Percentiles rank a stretch among this genome's conserved stretches.
Evolutionary conservation across 306 rosid species (phyloP).

Genomic region (Medicago lupulina): DNA sequence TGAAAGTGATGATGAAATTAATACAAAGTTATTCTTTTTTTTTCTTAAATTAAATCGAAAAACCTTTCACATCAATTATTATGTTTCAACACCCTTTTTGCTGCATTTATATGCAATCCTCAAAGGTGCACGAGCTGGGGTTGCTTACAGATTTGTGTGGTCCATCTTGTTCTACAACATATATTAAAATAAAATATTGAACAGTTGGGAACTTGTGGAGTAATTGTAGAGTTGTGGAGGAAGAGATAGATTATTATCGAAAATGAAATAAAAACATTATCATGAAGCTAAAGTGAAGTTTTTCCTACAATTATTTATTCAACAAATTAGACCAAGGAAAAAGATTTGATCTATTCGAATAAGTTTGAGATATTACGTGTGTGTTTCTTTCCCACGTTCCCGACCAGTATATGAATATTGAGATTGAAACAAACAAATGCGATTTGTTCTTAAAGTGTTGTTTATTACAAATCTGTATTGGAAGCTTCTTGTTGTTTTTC

Average conservation of each 20-base stretch:
- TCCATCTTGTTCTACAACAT: slow-evolving; percentile 17
- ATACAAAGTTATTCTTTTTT: not conserved
- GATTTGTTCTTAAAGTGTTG: slow-evolving; percentile 16
- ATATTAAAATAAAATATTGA: not conserved
- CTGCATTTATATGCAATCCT: slow-evolving; percentile 34
- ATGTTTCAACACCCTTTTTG: slow-evolving; percentile 21
- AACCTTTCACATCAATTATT: slow-evolving; percentile 15
- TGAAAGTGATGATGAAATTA: not conserved
- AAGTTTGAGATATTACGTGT: slow-evolving; percentile 40
- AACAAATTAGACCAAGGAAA: not conserved
- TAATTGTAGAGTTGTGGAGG: slow-evolving; percentile 24
- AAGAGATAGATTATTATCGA: not conserved
- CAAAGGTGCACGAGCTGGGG: slow-evolving; percentile 37
- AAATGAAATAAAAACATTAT: slow-evolving; percentile 28
- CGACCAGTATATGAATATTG: slow-evolving; percentile 33
- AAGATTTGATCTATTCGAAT: not conserved
- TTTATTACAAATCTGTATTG: slow-evolving; percentile 8
- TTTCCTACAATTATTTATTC: slow-evolving; percentile 14
- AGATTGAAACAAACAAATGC: slow-evolving; percentile 15
- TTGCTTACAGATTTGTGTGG: slow-evolving; percentile 26
- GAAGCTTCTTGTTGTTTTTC: slow-evolving; percentile 32
- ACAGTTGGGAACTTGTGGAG: slow-evolving; percentile 41
- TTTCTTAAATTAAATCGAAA: slow-evolving; percentile 18
- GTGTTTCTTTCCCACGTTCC: slow-evolving; percentile 36
- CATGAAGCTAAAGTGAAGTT: slow-evolving; percentile 23